Conservation (phyloP, 148 eudicot genomes). For the Oxyria digyna region DNA sequence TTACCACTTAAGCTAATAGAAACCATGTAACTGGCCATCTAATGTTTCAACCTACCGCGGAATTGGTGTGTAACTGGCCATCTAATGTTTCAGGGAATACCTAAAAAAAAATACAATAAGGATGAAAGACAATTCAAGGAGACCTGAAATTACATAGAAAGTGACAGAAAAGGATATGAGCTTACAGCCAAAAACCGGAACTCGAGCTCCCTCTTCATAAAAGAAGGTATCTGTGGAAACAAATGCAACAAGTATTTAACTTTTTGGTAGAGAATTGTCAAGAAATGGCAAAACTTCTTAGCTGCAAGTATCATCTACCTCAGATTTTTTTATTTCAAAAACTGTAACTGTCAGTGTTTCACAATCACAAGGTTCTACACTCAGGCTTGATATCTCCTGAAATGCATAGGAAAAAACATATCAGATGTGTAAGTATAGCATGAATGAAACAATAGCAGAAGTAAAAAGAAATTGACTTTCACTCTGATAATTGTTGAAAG, state of each 20-base stretch:
- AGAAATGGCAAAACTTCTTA: background rate
- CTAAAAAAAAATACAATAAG: conserved; percentile 22
- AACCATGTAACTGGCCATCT: no score
- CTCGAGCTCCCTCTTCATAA: conserved; percentile 80
- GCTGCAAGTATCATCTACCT: conserved; percentile 31
- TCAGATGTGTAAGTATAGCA: background rate
- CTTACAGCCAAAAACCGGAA: conserved; percentile 91
- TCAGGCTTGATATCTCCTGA: conserved; percentile 91
- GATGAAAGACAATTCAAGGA: background rate
- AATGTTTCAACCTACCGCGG: conserved; percentile 43
- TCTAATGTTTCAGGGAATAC: conserved; percentile 71
- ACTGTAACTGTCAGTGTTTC: conserved; percentile 76
- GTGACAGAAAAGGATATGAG: background rate
- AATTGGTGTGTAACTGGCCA: conserved; percentile 42
- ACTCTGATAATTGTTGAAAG: background rate
- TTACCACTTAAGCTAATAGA: background rate
- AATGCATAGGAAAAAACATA: background rate
- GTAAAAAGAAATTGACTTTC: background rate
- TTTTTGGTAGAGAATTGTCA: background rate
- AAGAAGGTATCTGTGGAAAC: conserved; percentile 58
- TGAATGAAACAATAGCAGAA: background rate
- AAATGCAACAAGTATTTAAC: background rate
- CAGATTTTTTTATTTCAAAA: conserved; percentile 63
- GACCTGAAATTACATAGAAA: background rate
- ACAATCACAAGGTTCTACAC: conserved; percentile 81